A percentile compares a stretch with the other conserved stretches of the same genome.
These are phyloP conservation scores for Colletotrichum cuscutae DNA, from an alignment of 2,329 filamentous ascomycete genomes.

Conservation along the genomic window DNA sequence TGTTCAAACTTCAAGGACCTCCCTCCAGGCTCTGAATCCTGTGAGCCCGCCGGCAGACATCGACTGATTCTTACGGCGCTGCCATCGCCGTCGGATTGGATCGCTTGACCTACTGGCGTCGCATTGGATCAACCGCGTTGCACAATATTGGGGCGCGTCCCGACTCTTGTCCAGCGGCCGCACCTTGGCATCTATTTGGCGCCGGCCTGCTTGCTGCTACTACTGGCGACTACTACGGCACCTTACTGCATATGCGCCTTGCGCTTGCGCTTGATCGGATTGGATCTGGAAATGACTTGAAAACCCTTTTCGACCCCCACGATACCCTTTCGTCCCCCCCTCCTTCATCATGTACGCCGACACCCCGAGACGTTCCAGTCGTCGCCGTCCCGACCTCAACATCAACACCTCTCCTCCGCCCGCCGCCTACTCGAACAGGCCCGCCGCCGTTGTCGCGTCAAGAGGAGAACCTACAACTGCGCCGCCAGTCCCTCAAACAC, in stretches of 20 bases:
- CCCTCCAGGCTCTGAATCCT: neutral
- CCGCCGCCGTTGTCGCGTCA: conserved; percentile 23
- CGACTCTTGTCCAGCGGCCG: neutral
- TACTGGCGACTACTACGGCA: neutral
- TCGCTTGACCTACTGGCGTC: neutral
- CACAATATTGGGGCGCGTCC: neutral
- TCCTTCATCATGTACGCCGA: conserved; percentile 33
- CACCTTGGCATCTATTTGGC: neutral
- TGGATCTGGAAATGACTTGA: conserved; percentile 33
- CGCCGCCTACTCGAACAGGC: conserved; percentile 10
- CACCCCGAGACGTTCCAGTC: conserved; percentile 29
- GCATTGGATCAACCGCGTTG: neutral
- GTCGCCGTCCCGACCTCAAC: conserved; percentile 37
- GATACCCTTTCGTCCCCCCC: conserved; percentile 10
- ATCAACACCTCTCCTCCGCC: conserved; percentile 34
- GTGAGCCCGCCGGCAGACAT: neutral
- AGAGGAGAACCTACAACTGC: conserved; percentile 11
- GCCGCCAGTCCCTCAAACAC: conserved; percentile 24
- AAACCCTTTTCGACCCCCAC: conserved; percentile 30
- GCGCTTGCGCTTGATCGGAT: neutral
- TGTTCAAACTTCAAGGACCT: no score
- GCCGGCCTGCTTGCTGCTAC: neutral
- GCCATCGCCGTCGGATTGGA: neutral
- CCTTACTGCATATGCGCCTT: neutral
- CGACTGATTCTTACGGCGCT: neutral